These are phyloP conservation scores for Suhomyces pyralidae DNA, from an alignment of 805 yeast genomes.

Conservation along the genomic window DNA sequence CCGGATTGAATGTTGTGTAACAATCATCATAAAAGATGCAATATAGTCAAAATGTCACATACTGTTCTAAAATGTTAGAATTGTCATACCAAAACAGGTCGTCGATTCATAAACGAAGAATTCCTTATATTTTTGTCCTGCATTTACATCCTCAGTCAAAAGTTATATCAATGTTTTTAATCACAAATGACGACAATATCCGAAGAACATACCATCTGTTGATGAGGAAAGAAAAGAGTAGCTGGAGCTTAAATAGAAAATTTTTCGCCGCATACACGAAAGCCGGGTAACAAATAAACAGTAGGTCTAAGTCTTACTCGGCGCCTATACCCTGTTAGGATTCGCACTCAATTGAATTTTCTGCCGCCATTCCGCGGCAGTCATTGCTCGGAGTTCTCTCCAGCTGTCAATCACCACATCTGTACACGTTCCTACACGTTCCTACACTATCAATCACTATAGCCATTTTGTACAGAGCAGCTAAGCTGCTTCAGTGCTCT, in stretches of 20 bases:
- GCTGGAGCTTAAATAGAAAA: not conserved
- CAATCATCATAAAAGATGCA: constrained; percentile 12
- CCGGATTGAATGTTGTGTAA: constrained; percentile 32
- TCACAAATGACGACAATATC: constrained; percentile 14
- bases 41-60: constrained; percentile 3
- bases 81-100: not conserved
- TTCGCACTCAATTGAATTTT: too few species aligned
- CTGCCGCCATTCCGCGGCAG: not conserved
- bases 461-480: too few species aligned
- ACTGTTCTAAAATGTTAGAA: constrained; percentile 3
- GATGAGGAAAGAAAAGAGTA: not conserved
- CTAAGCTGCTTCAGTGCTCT: too few species aligned
- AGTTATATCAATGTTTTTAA: constrained; percentile 27
- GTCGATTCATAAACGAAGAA: constrained; percentile 67
- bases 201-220: not conserved
- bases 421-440: too few species aligned
- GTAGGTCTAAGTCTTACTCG: not conserved
- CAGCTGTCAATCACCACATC: too few species aligned
- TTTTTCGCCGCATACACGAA: not conserved
- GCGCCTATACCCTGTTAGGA: too few species aligned
- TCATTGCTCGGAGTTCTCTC: not conserved
- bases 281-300: not conserved
- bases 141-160: constrained; percentile 70
- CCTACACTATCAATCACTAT: too few species aligned
- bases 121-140: constrained; percentile 69